Conservation (phyloP, 2,329 filamentous ascomycete species). For the Purpureocillium takamizusanense region DNA sequence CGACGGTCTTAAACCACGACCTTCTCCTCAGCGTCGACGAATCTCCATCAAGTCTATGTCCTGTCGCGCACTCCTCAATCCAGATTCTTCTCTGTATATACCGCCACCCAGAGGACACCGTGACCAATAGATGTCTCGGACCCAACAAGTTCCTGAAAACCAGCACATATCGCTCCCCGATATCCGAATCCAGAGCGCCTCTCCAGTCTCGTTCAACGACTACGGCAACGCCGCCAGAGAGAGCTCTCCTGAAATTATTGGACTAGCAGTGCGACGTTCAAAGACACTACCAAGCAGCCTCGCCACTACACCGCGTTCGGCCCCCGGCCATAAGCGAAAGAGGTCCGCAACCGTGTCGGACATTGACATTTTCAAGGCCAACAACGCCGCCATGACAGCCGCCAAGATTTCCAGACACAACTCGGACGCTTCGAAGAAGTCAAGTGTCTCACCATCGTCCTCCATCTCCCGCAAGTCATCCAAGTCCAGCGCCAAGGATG, state of each 20-base stretch:
- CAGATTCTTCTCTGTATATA: neutral
- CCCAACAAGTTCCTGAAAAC: neutral
- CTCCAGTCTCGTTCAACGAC: constrained; percentile 10
- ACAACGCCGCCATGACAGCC: constrained; percentile 1
- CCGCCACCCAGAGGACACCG: neutral
- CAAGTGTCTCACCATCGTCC: constrained; percentile 17
- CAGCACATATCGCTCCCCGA: constrained; percentile 11
- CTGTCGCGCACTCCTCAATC: too few species aligned
- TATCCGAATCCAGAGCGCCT: constrained; percentile 18
- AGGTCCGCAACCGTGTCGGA: constrained; percentile 4
- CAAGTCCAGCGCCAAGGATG: constrained; percentile 34
- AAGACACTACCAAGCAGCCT: constrained; percentile 2
- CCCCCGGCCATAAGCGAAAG: constrained; percentile 9
- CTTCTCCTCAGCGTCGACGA: too few species aligned
- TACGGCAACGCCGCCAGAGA: neutral
- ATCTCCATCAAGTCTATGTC: neutral
- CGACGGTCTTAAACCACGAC: too few species aligned
- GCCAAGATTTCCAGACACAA: constrained; percentile 10
- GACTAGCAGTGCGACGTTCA: neutral
- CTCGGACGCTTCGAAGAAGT: constrained; percentile 15
- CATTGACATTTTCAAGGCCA: neutral
- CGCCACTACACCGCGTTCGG: neutral
- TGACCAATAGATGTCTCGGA: constrained; percentile 14
- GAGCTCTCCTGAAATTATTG: too few species aligned
- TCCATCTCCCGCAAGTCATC: constrained; percentile 28